Evolutionary conservation across 345 rosid genomes (phyloP).

Genomic region (Salix exigua): DNA sequence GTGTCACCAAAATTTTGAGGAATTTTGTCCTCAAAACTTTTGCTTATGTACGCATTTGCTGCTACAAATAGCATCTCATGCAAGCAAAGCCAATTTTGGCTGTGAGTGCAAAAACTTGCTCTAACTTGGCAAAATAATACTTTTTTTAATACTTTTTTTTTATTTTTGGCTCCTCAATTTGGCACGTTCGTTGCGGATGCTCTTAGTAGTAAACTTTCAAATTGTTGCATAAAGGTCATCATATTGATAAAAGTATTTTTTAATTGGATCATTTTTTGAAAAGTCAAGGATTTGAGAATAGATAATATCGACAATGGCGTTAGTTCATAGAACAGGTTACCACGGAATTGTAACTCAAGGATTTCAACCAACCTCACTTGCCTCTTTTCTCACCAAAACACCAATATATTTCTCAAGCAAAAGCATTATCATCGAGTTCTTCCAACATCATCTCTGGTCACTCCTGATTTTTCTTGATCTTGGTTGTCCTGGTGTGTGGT

Average conservation of each 20-base stretch:
- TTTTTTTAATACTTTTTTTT: no score
- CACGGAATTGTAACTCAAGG: not conserved
- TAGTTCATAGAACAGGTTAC: not conserved
- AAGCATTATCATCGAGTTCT: not conserved
- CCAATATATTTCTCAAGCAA: not conserved
- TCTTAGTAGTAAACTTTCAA: not conserved
- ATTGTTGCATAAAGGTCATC: not conserved
- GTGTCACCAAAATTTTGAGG: no score
- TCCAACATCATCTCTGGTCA: not conserved
- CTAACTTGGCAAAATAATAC: no score
- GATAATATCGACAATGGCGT: not conserved
- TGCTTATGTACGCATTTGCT: no score
- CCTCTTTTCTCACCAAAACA: not conserved
- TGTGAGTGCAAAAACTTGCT: no score
- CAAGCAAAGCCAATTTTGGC: no score
- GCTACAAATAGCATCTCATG: no score
- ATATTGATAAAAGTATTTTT: not conserved
- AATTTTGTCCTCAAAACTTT: no score
- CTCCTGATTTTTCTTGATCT: no score
- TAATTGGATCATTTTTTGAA: constrained; percentile 15
- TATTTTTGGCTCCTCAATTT: no score
- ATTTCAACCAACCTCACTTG: not conserved
- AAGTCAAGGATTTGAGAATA: constrained; percentile 20
- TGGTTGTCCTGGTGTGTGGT: no score
- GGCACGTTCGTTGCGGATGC: no score